These are phyloP conservation scores for Oenanthe sinensis DNA, from an alignment of 129 eudicot genomes.

Conservation along the genomic window DNA sequence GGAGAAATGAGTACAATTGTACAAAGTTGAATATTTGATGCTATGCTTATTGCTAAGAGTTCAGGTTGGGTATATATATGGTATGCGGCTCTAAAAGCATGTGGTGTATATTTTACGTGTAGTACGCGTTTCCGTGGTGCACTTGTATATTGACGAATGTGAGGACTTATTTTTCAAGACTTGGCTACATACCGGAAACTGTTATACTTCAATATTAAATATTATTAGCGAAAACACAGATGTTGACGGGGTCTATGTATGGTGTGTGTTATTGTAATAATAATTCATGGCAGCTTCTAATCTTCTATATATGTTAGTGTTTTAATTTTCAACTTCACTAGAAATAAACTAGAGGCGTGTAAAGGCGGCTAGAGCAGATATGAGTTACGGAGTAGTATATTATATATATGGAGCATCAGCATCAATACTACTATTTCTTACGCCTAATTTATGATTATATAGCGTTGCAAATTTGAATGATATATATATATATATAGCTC, in stretches of 20 bases:
- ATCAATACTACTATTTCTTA: background rate
- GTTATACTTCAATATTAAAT: background rate
- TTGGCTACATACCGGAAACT: background rate
- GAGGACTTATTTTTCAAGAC: background rate
- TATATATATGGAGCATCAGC: background rate
- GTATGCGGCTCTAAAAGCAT: background rate
- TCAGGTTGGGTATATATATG: background rate
- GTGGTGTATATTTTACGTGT: too few species aligned
- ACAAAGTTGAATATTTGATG: background rate
- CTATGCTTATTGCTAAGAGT: background rate
- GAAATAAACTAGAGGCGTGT: background rate
- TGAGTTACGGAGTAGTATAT: too few species aligned
- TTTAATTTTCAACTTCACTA: background rate
- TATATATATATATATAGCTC: too few species aligned
- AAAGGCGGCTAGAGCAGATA: background rate
- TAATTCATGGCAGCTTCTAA: background rate
- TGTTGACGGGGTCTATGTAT: conserved; percentile 3
- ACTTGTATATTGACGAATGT: background rate
- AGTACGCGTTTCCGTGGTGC: background rate
- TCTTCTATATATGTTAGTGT: too few species aligned
- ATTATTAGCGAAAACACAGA: background rate
- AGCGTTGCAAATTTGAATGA: too few species aligned
- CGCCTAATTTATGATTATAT: too few species aligned
- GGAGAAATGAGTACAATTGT: background rate
- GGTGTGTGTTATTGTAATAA: background rate